These are phyloP conservation scores for Thelephora terrestris DNA, from an alignment of 1,284 basidiomycete species.

Conservation along the genomic window DNA sequence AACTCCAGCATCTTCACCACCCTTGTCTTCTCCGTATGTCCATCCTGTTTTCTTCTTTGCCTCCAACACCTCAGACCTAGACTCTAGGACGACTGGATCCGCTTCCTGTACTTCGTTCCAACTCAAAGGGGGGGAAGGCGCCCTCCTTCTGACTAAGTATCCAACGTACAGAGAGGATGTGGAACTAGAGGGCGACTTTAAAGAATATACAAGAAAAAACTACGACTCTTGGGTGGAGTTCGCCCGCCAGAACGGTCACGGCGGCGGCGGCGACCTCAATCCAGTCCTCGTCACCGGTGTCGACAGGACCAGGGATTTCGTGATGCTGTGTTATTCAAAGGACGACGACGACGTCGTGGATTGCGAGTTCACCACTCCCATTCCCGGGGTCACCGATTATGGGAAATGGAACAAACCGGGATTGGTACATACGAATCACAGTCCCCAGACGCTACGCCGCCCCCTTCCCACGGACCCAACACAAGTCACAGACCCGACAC, in stretches of 20 bases:
- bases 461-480: neutral
- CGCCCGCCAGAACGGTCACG: slow-evolving; percentile 2
- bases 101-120: neutral
- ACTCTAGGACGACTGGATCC: no score
- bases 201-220: slow-evolving; percentile 5
- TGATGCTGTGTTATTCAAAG: slow-evolving; percentile 6
- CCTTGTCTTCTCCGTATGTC: neutral
- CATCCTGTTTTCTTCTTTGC: no score
- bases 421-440: slow-evolving; percentile 1
- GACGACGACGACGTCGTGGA: neutral
- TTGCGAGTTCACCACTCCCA: slow-evolving; percentile 2
- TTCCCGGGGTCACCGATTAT: slow-evolving; percentile 1
- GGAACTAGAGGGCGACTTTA: neutral
- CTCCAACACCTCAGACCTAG: no score
- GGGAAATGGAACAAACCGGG: slow-evolving; percentile 2
- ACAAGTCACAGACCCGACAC: no score
- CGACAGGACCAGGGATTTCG: slow-evolving; percentile 9
- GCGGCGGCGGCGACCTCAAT: slow-evolving; percentile 1
- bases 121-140: slow-evolving; percentile 2
- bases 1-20: no score
- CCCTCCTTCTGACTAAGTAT: slow-evolving; percentile 4
- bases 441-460: neutral
- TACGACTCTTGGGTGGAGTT: slow-evolving; percentile 7
- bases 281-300: no score
- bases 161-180: slow-evolving; percentile 1